These are phyloP conservation scores for Corylus americana DNA, from an alignment of 306 rosid genomes.

Conservation along the genomic window DNA sequence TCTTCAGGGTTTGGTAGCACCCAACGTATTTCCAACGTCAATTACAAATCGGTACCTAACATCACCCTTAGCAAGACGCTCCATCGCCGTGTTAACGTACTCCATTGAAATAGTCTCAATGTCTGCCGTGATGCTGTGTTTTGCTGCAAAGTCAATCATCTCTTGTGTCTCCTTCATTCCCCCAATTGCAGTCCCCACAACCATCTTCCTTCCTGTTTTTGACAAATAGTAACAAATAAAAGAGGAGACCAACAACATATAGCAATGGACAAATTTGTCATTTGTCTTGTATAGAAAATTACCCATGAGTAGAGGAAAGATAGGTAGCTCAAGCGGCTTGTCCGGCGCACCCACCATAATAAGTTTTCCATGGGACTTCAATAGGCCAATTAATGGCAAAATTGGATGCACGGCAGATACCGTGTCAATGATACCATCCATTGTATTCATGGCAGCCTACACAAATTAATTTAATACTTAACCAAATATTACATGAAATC, in stretches of 20 bases:
- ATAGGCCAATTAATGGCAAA: conserved; percentile 21
- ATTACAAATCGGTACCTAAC: conserved; percentile 14
- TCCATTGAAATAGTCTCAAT: not conserved
- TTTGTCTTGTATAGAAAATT: not conserved
- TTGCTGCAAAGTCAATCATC: conserved; percentile 18
- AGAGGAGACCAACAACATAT: too few species aligned
- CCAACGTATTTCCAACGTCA: conserved; percentile 9
- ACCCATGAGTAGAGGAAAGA: conserved; percentile 3
- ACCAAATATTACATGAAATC: not conserved
- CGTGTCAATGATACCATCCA: conserved; percentile 44
- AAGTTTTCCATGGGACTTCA: conserved; percentile 34
- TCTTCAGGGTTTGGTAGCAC: conserved; percentile 11
- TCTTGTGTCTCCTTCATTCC: conserved; percentile 38
- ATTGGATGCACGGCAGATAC: conserved; percentile 34
- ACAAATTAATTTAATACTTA: not conserved
- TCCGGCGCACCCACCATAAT: conserved; percentile 23
- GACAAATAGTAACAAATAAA: too few species aligned
- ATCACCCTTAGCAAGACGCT: conserved; percentile 5
- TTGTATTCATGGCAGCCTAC: conserved; percentile 37
- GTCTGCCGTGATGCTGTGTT: conserved; percentile 2
- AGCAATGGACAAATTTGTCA: too few species aligned
- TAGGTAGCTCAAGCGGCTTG: conserved; percentile 3
- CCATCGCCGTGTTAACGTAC: conserved; percentile 18
- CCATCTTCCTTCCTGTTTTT: conserved; percentile 24
- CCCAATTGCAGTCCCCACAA: conserved; percentile 27